These are phyloP conservation scores for Bassia scoparia DNA, from an alignment of 148 eudicot species.

Conservation along the genomic window DNA sequence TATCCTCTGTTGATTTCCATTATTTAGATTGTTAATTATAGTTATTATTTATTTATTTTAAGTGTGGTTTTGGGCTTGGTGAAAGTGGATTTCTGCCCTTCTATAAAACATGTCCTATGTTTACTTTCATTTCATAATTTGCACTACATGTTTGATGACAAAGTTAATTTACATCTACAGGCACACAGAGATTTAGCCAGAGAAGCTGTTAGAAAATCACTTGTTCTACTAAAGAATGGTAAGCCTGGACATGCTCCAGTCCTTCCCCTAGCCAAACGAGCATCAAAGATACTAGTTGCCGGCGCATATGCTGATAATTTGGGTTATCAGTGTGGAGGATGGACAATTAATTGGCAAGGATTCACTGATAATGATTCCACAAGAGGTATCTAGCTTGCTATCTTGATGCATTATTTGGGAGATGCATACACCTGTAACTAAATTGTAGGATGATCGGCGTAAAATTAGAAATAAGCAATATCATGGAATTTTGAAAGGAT, in stretches of 20 bases:
- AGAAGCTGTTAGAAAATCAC: conserved; percentile 91
- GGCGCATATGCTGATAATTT: conserved; percentile 86
- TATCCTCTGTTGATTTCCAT: neutral
- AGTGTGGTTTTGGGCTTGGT: no score
- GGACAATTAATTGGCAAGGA: conserved; percentile 95
- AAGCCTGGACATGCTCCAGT: conserved; percentile 41
- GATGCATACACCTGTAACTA: neutral
- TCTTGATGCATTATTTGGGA: neutral
- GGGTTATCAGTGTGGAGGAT: conserved; percentile 96
- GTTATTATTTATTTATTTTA: no score
- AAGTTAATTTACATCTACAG: conserved; percentile 34
- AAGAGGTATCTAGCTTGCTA: conserved; percentile 39
- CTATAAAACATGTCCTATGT: neutral
- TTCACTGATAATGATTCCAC: conserved; percentile 71
- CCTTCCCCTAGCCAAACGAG: conserved; percentile 66
- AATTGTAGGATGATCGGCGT: no score
- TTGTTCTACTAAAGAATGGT: conserved; percentile 82
- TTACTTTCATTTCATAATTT: neutral
- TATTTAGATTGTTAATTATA: no score
- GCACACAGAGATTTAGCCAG: conserved; percentile 81
- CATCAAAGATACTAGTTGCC: conserved; percentile 59
- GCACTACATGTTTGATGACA: neutral
- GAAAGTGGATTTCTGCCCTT: no score
- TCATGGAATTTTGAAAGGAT: neutral
- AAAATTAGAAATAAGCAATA: neutral